A percentile compares a stretch with the other conserved stretches of the same genome.
Evolutionary conservation across 139 green algal species (phyloP).

Genomic region (Auxenochlorella pyrenoidosa): DNA sequence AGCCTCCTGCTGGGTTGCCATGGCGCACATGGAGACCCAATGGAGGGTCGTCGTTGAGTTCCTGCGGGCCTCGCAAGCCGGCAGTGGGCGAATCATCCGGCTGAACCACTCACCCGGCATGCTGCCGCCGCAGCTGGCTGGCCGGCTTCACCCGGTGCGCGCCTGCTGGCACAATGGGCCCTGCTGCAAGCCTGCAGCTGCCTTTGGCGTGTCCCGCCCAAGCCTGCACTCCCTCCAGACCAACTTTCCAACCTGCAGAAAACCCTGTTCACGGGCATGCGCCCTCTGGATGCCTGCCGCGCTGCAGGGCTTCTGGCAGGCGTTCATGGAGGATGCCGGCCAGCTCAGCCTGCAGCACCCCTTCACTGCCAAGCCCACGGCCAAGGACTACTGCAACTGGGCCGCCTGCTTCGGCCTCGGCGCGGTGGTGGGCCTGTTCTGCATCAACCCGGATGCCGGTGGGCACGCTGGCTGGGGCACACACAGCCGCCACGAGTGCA

Average conservation of each 20-base stretch:
- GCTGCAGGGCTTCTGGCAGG: conserved; percentile 25
- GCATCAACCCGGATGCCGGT: conserved; percentile 16
- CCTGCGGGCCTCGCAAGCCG: conserved; percentile 22
- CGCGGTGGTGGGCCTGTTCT: conserved; percentile 45
- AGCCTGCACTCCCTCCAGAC: too few relatives aligned
- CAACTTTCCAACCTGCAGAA: not conserved
- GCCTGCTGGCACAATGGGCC: not conserved
- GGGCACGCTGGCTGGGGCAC: not conserved
- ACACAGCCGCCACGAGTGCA: too few relatives aligned
- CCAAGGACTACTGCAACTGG: conserved; percentile 37
- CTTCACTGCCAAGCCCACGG: conserved; percentile 22
- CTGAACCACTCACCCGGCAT: conserved; percentile 40
- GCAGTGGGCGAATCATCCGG: conserved; percentile 39
- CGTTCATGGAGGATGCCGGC: conserved; percentile 32
- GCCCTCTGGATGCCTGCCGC: not conserved
- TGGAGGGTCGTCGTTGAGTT: conserved; percentile 55
- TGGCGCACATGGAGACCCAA: conserved; percentile 42
- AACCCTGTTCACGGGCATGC: not conserved
- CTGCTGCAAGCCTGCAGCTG: not conserved
- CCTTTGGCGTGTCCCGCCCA: too few relatives aligned
- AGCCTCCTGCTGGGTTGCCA: not conserved
- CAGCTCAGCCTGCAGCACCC: conserved; percentile 44
- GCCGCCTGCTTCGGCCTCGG: conserved; percentile 34
- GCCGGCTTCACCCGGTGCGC: conserved; percentile 28
- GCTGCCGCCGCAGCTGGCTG: conserved; percentile 39